Conservation (phyloP, 2,329 filamentous ascomycete species). For the Fusarium oxysporum region DNA sequence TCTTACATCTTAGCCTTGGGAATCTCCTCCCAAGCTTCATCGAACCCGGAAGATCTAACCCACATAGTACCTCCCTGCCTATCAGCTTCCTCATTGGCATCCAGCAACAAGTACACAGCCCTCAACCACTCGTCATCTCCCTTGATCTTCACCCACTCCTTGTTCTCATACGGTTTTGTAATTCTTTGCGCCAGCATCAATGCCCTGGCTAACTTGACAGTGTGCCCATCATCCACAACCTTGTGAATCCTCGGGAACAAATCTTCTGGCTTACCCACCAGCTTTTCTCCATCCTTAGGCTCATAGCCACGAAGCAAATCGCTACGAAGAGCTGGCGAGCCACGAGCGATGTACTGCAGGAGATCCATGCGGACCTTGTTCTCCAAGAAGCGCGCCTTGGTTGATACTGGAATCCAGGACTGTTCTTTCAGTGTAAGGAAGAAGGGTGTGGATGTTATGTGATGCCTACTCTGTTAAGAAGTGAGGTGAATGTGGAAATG, state of each 20-base stretch:
- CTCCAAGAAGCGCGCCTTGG: constrained; percentile 79
- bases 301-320: constrained; percentile 71
- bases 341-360: constrained; percentile 77
- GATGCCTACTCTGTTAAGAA: constrained; percentile 68
- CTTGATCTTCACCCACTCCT: constrained; percentile 64
- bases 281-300: constrained; percentile 60
- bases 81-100: constrained; percentile 67
- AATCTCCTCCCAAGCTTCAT: constrained; percentile 71
- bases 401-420: constrained; percentile 68
- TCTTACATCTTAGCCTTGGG: constrained; percentile 39
- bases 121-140: constrained; percentile 69
- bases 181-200: constrained; percentile 71
- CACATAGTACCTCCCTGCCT: constrained; percentile 55
- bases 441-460: constrained; percentile 77
- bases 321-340: constrained; percentile 68
- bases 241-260: constrained; percentile 60
- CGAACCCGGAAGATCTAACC: constrained; percentile 72
- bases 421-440: constrained; percentile 75
- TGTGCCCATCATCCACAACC: constrained; percentile 82
- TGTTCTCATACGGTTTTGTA: constrained; percentile 58
- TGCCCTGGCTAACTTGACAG: constrained; percentile 79
- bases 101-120: constrained; percentile 70
- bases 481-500: too few relatives aligned
- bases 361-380: constrained; percentile 85
- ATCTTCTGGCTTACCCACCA: constrained; percentile 59